phyloP scores from a whole-genome alignment of 805 yeast genomes.

The Wickerhamomyces subpelliculosus region DNA sequence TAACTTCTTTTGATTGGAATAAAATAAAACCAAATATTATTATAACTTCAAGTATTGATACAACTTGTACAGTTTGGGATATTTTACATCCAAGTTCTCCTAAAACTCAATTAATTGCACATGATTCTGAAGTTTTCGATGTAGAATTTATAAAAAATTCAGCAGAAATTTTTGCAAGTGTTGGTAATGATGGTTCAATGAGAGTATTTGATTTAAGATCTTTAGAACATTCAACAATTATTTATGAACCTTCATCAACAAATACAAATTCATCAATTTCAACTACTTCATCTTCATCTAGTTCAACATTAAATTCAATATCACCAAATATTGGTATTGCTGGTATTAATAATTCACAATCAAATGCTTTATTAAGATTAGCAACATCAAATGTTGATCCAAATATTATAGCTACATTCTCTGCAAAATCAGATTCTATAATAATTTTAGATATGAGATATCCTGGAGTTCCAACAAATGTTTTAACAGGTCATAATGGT shows the following conservation, averaged over 20 bases:
- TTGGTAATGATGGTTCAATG: constrained; percentile 93
- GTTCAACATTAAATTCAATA: neutral
- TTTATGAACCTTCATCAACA: constrained; percentile 64
- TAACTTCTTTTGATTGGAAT: constrained; percentile 95
- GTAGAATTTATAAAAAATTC: constrained; percentile 75
- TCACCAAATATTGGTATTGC: too few species aligned
- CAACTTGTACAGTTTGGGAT: constrained; percentile 98
- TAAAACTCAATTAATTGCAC: constrained; percentile 92
- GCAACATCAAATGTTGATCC: constrained; percentile 76
- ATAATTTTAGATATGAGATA: constrained; percentile 76
- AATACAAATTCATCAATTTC: constrained; percentile 2
- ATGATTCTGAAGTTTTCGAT: constrained; percentile 91
- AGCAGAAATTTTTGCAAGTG: constrained; percentile 77
- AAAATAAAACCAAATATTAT: constrained; percentile 57
- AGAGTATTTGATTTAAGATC: constrained; percentile 86
- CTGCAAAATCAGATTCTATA: constrained; percentile 58
- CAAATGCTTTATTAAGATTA: constrained; percentile 53
- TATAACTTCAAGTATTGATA: constrained; percentile 85
- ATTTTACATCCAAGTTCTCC: constrained; percentile 55
- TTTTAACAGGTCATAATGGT: constrained; percentile 59
- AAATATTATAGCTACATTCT: constrained; percentile 78
- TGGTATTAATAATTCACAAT: constrained; percentile 12
- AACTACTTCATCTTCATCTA: neutral
- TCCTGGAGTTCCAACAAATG: constrained; percentile 77
- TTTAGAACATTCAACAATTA: constrained; percentile 88